Percentiles rank a stretch among this genome's conserved stretches.
Conservation (phyloP, 306 rosid genomes). For the Canavalia ensiformis region DNA sequence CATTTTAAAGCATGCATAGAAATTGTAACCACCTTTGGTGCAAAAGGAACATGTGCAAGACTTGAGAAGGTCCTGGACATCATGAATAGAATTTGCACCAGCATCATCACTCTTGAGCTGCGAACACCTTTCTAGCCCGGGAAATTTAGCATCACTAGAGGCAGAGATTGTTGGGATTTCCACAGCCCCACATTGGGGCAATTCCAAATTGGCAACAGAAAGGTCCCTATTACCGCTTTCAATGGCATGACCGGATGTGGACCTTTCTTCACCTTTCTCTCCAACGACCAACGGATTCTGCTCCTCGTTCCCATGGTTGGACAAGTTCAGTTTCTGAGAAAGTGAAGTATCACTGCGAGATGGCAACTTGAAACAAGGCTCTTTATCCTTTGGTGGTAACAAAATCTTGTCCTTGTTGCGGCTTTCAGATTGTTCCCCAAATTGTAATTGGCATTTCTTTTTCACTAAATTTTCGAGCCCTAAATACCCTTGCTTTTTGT, state of each 20-base stretch:
- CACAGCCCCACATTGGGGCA: constrained; percentile 37
- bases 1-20: neutral
- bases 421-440: constrained; percentile 11
- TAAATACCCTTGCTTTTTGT: constrained; percentile 51
- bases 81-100: constrained; percentile 35
- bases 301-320: constrained; percentile 23
- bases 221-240: constrained; percentile 49
- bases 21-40: constrained; percentile 71
- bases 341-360: constrained; percentile 46
- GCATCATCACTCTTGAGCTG: constrained; percentile 49
- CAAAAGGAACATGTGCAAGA: constrained; percentile 84
- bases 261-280: constrained; percentile 42
- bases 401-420: constrained; percentile 29
- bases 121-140: constrained; percentile 68
- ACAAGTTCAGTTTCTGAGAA: constrained; percentile 35
- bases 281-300: constrained; percentile 26
- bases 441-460: constrained; percentile 39
- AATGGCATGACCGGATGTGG: constrained; percentile 30
- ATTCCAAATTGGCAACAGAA: constrained; percentile 36
- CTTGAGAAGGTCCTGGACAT: constrained; percentile 53
- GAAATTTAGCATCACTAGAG: constrained; percentile 53
- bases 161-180: constrained; percentile 50
- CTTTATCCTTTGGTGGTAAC: constrained; percentile 44
- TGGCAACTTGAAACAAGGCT: constrained; percentile 37
- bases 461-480: constrained; percentile 46